Base-by-base conservation (phyloP, 441 rosid species). In the Pelargonium citronellum region DNA sequence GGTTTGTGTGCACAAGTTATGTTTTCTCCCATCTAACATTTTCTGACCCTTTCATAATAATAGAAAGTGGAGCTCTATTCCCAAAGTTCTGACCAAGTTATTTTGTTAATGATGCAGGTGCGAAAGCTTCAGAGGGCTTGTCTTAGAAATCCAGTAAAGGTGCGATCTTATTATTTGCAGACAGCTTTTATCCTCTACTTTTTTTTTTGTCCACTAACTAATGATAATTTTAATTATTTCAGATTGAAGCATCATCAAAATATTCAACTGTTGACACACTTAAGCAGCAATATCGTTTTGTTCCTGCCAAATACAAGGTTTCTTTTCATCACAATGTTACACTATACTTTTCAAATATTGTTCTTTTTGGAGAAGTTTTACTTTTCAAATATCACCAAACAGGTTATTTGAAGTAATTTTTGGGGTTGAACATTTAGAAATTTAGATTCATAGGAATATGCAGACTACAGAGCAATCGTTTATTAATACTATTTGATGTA, bases 41-140 rank as follows among this genome's bases (percentile, higher is more conserved):
- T 64, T 7, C 27, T 22, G 22, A 46, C 47, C 24, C 12, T 61
- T 69, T 17, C 0, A 0, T 19, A 24, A 20, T 69, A 1, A n/a
- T 17, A 24, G 19, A 13, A 60, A 3, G 64, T 5, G 19, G 7
- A 7, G 7, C 3, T 65, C 39, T 65, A n/a, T 9, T 16, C 5
- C 22, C 43, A 66, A 20, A 19, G 30, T 9, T 19, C 27, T 78
- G 64, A 74, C 72, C 58, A 27, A 60, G 60, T 64, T 57, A 63
- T 64, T 66, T 19, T 65, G 9, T 77, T 74, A 62, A 63, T 72
- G 43, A 67, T 77, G 69, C 74, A 95, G 99, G 99, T 92, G 74
- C 69, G 69, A 65, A 95, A 92, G 86, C 98, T 95, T 64, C 93
- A 95, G 78, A 90, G 98, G 73, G 98, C 96, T 66, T 95, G 96